Percentiles rank a stretch among this genome's conserved stretches.
phyloP scores from a whole-genome alignment of 148 eudicot species.

The Cornus kousa region DNA sequence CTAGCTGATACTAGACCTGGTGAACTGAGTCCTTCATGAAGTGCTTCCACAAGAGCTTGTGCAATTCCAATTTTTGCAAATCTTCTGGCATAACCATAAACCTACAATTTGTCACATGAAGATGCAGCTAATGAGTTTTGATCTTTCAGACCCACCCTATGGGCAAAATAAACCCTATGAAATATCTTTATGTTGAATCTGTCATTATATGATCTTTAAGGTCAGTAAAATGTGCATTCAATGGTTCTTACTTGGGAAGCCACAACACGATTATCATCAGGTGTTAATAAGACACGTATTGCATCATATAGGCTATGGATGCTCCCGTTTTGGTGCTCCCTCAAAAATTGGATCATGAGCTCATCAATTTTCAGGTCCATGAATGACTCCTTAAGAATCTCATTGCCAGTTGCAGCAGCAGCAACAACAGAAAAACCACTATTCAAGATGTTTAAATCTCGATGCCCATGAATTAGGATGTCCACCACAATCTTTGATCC shows the following conservation, averaged over 20 bases:
- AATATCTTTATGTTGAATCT: background rate
- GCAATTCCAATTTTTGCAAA: slow-evolving; percentile 86
- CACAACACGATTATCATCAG: slow-evolving; percentile 91
- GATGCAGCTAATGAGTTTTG: no score
- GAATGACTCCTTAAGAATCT: slow-evolving; percentile 85
- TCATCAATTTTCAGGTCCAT: slow-evolving; percentile 79
- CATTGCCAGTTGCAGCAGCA: slow-evolving; percentile 81
- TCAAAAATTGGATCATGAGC: slow-evolving; percentile 46
- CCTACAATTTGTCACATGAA: slow-evolving; percentile 37
- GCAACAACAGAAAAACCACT: slow-evolving; percentile 75
- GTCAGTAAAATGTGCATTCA: background rate
- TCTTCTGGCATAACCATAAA: slow-evolving; percentile 84
- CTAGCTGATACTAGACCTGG: slow-evolving; percentile 76
- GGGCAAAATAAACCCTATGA: no score
- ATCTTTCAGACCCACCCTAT: no score
- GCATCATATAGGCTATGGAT: slow-evolving; percentile 67
- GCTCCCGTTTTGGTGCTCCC: slow-evolving; percentile 34
- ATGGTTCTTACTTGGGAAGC: slow-evolving; percentile 82
- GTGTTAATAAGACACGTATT: slow-evolving; percentile 62
- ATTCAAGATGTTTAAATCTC: slow-evolving; percentile 46
- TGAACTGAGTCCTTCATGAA: slow-evolving; percentile 63
- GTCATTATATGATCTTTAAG: background rate
- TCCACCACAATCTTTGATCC: slow-evolving; percentile 64
- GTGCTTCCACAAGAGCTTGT: slow-evolving; percentile 71
- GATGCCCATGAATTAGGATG: slow-evolving; percentile 37